phyloP scores from a whole-genome alignment of 2,329 filamentous ascomycete genomes.

The Botryotinia narcissicola region DNA sequence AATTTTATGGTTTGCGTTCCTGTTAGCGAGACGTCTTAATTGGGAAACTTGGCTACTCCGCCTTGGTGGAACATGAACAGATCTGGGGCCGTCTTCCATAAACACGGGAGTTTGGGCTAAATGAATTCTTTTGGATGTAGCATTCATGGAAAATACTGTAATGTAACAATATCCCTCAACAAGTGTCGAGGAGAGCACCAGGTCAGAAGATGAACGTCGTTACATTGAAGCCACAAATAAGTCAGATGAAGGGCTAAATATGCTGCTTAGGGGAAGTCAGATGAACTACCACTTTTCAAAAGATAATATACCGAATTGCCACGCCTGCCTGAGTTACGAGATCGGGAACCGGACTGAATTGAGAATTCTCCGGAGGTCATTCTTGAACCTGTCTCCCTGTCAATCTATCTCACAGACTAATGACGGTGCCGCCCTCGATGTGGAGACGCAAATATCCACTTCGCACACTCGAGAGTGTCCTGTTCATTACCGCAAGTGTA shows the following conservation, averaged over 20 bases:
- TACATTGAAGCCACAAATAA: neutral
- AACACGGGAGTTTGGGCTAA: neutral
- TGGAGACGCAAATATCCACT: neutral
- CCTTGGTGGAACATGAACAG: neutral
- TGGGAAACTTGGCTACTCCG: neutral
- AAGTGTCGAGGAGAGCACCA: neutral
- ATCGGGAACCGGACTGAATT: neutral
- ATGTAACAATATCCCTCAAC: neutral
- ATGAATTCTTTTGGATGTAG: neutral
- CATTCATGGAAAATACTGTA: neutral
- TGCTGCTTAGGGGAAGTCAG: neutral
- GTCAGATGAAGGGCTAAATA: neutral
- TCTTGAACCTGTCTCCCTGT: neutral
- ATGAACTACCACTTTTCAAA: neutral
- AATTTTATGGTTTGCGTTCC: neutral
- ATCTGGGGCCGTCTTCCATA: neutral
- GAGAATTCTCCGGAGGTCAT: neutral
- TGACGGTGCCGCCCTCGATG: neutral
- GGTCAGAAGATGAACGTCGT: neutral
- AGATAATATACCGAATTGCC: neutral
- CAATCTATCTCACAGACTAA: neutral
- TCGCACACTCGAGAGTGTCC: neutral
- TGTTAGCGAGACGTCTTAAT: neutral
- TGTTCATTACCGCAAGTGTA: neutral
- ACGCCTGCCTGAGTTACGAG: neutral